Conservation (phyloP, 2,329 filamentous ascomycete species). For the Pseudocercospora fijiensis region DNA sequence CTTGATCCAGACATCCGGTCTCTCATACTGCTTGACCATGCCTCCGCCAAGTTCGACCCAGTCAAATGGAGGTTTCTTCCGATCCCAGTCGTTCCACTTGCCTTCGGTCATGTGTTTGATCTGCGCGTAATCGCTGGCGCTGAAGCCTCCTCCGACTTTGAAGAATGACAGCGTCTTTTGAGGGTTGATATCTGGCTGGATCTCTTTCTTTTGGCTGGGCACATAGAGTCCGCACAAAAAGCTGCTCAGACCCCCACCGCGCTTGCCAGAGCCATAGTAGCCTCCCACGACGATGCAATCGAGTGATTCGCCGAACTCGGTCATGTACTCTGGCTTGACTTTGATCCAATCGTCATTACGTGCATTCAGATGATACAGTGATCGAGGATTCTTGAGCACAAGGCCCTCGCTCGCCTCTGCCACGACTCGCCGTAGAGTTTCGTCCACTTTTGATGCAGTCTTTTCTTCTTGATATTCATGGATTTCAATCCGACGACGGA, state of each 20-base stretch:
- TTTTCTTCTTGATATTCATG: constrained; percentile 69
- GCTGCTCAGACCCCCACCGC: constrained; percentile 78
- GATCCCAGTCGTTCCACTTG: constrained; percentile 87
- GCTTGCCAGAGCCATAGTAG: constrained; percentile 83
- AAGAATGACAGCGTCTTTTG: constrained; percentile 92
- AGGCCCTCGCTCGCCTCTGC: constrained; percentile 85
- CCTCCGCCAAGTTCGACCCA: constrained; percentile 81
- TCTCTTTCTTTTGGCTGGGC: background rate
- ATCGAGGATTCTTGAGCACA: constrained; percentile 89
- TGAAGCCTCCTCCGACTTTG: constrained; percentile 95
- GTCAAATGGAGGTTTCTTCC: constrained; percentile 69
- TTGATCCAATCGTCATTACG: constrained; percentile 98
- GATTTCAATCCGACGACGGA: constrained; percentile 77
- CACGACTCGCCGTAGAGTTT: constrained; percentile 75
- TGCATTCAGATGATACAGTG: constrained; percentile 80
- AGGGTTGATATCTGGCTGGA: constrained; percentile 45
- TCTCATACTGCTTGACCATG: constrained; percentile 66
- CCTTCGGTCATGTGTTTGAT: constrained; percentile 82
- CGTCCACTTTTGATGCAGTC: constrained; percentile 71
- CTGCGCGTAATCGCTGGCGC: constrained; percentile 76
- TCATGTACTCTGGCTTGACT: constrained; percentile 98
- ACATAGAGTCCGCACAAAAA: constrained; percentile 77
- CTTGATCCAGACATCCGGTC: constrained; percentile 89
- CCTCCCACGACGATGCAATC: constrained; percentile 88
- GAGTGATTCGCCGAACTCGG: constrained; percentile 87